These are phyloP conservation scores for Blastocystis sp. DNA, from an alignment of 352 stramenopile species.

Conservation along the genomic window DNA sequence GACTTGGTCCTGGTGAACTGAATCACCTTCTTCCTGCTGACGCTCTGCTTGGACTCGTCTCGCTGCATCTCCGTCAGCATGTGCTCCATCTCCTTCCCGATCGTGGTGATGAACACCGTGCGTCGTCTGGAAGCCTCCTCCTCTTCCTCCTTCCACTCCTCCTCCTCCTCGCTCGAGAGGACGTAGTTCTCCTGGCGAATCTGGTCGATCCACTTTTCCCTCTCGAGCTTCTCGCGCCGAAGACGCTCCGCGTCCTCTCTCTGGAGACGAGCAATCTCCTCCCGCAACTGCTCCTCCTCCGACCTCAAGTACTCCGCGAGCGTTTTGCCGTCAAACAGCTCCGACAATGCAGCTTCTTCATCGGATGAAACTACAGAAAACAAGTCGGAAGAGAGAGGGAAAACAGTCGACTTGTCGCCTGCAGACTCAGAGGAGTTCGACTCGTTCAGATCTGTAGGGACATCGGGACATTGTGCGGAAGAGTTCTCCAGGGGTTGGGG, in stretches of 20 bases:
- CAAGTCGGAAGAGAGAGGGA: background rate
- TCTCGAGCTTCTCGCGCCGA: background rate
- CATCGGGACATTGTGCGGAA: background rate
- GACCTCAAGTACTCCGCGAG: background rate
- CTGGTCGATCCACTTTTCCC: background rate
- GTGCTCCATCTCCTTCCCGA: background rate
- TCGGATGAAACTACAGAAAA: background rate
- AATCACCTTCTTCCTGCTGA: background rate
- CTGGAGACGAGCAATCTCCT: background rate
- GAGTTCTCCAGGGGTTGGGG: no score
- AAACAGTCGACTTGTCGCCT: background rate
- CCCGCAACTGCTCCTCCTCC: background rate
- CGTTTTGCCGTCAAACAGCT: background rate
- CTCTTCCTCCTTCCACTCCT: slow-evolving; percentile 10
- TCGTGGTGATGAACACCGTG: background rate
- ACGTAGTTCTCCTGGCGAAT: slow-evolving; percentile 16
- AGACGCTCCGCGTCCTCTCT: background rate
- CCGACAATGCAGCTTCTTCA: background rate
- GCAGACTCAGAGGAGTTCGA: background rate
- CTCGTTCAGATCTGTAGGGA: background rate
- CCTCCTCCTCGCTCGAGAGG: slow-evolving; percentile 36
- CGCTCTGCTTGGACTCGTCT: background rate
- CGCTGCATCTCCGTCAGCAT: background rate
- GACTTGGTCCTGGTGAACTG: background rate
- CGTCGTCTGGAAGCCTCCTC: background rate